phyloP scores from a whole-genome alignment of 192 early-diverging fungal genomes.

The Backusella morwellensis region DNA sequence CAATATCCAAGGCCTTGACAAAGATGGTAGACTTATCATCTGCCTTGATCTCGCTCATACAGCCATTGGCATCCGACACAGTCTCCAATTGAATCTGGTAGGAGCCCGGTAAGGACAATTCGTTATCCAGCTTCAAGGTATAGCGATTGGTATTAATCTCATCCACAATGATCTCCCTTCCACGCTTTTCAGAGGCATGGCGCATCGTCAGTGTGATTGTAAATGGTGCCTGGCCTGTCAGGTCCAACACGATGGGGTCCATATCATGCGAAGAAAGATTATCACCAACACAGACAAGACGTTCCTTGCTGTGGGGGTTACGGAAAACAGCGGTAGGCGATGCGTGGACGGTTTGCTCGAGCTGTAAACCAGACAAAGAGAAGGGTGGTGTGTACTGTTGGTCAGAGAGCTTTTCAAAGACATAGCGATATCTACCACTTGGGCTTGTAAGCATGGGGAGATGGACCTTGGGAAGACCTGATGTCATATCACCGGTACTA shows the following conservation, averaged over 20 bases:
- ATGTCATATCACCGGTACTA: conserved; percentile 10
- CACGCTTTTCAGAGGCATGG: conserved; percentile 21
- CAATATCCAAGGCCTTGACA: conserved; percentile 33
- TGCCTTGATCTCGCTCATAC: conserved; percentile 8
- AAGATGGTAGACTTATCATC: background rate
- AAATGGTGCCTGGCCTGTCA: conserved; percentile 39
- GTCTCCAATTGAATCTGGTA: conserved; percentile 35
- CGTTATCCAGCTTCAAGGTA: conserved; percentile 14
- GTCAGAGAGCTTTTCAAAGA: conserved; percentile 40
- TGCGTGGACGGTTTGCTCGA: conserved; percentile 36
- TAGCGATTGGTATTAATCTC: conserved; percentile 27
- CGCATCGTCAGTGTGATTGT: conserved; percentile 26
- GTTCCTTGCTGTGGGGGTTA: background rate
- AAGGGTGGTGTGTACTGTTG: conserved; percentile 31
- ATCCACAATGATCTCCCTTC: conserved; percentile 15
- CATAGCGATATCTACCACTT: conserved; percentile 34
- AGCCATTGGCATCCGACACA: conserved; percentile 38
- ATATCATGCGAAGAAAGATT: conserved; percentile 17
- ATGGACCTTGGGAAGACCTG: conserved; percentile 25
- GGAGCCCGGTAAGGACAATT: conserved; percentile 27
- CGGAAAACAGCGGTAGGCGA: conserved; percentile 35
- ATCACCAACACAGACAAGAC: conserved; percentile 37
- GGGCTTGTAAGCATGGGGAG: conserved; percentile 30
- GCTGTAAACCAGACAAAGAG: conserved; percentile 5
- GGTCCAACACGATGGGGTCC: conserved; percentile 21